phyloP scores from a whole-genome alignment of 148 eudicot species.

The Talinum fruticosum region DNA sequence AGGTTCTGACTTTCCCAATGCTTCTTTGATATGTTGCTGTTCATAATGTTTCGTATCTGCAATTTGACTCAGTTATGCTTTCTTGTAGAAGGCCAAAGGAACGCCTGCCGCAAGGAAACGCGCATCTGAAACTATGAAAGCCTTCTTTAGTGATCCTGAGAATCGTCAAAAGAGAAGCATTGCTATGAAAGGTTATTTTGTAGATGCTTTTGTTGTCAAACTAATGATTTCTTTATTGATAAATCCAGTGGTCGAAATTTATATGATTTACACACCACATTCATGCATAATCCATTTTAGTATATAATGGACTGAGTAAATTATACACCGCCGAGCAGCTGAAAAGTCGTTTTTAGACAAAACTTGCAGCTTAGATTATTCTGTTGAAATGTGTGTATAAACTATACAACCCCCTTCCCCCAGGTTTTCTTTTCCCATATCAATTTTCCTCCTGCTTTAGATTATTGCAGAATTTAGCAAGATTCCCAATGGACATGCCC shows the following conservation, averaged over 20 bases:
- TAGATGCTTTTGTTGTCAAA: not conserved
- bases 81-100: slow-evolving; percentile 63
- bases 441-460: too few relatives aligned
- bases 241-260: not conserved
- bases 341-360: too few relatives aligned
- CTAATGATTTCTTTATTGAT: not conserved
- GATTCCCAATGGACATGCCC: too few relatives aligned
- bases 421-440: too few relatives aligned
- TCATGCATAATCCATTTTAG: not conserved
- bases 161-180: slow-evolving; percentile 89
- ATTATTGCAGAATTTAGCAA: too few relatives aligned
- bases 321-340: not conserved
- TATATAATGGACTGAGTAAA: not conserved
- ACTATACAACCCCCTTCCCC: too few relatives aligned
- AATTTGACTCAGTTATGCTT: slow-evolving; percentile 4
- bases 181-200: slow-evolving; percentile 70
- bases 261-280: not conserved
- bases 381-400: too few relatives aligned
- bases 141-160: slow-evolving; percentile 75
- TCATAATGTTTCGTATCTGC: not conserved
- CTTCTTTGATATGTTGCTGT: not conserved
- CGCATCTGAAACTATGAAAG: slow-evolving; percentile 82
- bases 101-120: slow-evolving; percentile 73
- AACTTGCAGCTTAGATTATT: too few relatives aligned
- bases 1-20: not conserved